Conservation (phyloP, 31 red algal genomes). For the Asparagopsis taxiformis region DNA sequence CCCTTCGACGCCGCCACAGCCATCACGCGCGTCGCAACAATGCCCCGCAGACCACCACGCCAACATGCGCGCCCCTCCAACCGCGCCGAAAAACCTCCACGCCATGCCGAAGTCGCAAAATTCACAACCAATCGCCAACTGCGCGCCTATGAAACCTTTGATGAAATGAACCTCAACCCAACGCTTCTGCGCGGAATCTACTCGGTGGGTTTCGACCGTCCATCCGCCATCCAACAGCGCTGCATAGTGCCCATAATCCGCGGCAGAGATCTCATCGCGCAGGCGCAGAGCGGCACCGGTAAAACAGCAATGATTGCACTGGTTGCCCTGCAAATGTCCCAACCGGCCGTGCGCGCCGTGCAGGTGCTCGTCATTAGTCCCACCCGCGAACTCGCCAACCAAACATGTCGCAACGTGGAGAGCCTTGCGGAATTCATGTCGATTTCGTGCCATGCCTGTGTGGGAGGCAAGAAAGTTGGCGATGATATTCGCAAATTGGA, state of each 20-base stretch:
- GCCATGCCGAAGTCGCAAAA: conserved; percentile 46
- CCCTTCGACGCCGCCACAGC: too few relatives aligned
- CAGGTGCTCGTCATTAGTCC: conserved; percentile 89
- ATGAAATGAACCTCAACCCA: conserved; percentile 70
- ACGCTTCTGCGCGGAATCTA: conserved; percentile 82
- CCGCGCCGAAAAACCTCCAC: too few relatives aligned
- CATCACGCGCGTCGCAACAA: too few relatives aligned
- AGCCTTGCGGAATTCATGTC: conserved; percentile 69
- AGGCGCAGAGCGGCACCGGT: conserved; percentile 90
- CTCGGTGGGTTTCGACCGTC: conserved; percentile 73
- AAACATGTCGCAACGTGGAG: conserved; percentile 60
- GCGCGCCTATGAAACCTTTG: conserved; percentile 54
- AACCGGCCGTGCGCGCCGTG: conserved; percentile 24
- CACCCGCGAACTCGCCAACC: conserved; percentile 86
- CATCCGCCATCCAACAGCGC: conserved; percentile 84
- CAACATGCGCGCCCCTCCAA: too few relatives aligned
- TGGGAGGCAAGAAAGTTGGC: conserved; percentile 75
- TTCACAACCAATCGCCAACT: conserved; percentile 40
- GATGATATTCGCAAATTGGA: conserved; percentile 63
- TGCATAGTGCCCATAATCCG: conserved; percentile 71
- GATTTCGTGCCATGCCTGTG: conserved; percentile 34
- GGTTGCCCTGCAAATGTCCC: conserved; percentile 48
- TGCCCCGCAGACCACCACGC: too few relatives aligned
- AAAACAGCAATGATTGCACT: conserved; percentile 93
- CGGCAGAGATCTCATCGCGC: conserved; percentile 87